These are phyloP conservation scores for Auriscalpium vulgare DNA, from an alignment of 768 basidiomycete genomes.

Conservation along the genomic window DNA sequence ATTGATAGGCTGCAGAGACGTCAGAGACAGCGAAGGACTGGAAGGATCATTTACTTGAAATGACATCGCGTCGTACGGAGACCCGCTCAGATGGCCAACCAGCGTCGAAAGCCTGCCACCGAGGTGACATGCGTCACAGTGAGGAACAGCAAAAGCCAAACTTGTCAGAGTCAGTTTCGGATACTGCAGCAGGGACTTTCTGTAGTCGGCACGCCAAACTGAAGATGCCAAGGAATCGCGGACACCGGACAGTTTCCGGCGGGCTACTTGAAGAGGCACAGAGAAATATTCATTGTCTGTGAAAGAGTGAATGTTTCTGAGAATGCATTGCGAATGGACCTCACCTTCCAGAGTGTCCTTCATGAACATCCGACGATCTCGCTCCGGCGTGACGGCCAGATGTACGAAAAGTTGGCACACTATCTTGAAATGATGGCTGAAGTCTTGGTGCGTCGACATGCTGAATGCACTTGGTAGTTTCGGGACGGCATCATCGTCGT, in stretches of 20 bases:
- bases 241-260: constrained; percentile 62
- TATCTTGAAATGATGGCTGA: constrained; percentile 76
- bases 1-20: not conserved
- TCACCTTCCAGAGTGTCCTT: constrained; percentile 40
- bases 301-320: constrained; percentile 13
- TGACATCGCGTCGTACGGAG: constrained; percentile 61
- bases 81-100: constrained; percentile 53
- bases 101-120: constrained; percentile 61
- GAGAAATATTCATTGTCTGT: constrained; percentile 65
- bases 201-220: constrained; percentile 71
- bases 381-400: constrained; percentile 53
- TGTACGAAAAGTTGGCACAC: constrained; percentile 85
- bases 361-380: constrained; percentile 49
- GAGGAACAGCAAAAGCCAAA: constrained; percentile 49
- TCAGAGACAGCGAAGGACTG: not conserved
- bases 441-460: constrained; percentile 69
- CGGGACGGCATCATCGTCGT: constrained; percentile 26
- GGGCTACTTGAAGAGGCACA: constrained; percentile 56
- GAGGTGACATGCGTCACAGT: constrained; percentile 81
- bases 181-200: constrained; percentile 51
- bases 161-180: constrained; percentile 50
- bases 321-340: not conserved
- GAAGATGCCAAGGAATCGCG: constrained; percentile 77
- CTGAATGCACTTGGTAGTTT: constrained; percentile 74
- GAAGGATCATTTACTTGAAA: constrained; percentile 42